Evolutionary conservation across 2,329 filamentous ascomycete genomes (phyloP).

Genomic region (Phialophora chinensis): DNA sequence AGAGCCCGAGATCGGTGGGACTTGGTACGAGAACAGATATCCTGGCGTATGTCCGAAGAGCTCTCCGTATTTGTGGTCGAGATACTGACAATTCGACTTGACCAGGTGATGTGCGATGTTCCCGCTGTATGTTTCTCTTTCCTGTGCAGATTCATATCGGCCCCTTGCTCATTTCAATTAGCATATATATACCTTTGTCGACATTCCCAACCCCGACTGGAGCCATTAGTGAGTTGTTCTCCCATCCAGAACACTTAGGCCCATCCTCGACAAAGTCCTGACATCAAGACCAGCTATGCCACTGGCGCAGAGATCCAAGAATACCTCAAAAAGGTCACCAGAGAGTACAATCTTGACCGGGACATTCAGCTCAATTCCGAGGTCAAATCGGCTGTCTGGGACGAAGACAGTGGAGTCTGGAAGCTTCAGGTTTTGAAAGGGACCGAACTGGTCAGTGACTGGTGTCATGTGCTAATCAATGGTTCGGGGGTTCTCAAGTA

Average conservation of each 20-base stretch:
- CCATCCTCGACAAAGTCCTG: too few relatives aligned
- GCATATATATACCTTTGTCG: slow-evolving; percentile 29
- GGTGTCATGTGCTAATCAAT: slow-evolving; percentile 24
- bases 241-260: too few relatives aligned
- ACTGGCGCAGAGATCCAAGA: slow-evolving; percentile 50
- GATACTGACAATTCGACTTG: background rate
- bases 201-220: slow-evolving; percentile 50
- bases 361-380: slow-evolving; percentile 47
- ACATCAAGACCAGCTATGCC: slow-evolving; percentile 43
- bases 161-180: too few relatives aligned
- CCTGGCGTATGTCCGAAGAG: slow-evolving; percentile 32
- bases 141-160: too few relatives aligned
- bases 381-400: slow-evolving; percentile 49
- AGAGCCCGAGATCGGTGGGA: slow-evolving; percentile 39
- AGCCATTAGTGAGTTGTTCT: slow-evolving; percentile 39
- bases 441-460: slow-evolving; percentile 27
- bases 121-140: slow-evolving; percentile 15
- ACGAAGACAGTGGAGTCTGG: slow-evolving; percentile 47
- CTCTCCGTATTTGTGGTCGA: too few relatives aligned
- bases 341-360: slow-evolving; percentile 48
- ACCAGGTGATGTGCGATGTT: slow-evolving; percentile 36
- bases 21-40: slow-evolving; percentile 39
- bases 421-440: slow-evolving; percentile 41
- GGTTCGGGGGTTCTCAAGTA: slow-evolving; percentile 30
- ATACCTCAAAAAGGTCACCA: slow-evolving; percentile 49